Evolutionary conservation across 1,284 basidiomycete species (phyloP).

Genomic region (Leccinum solheimii): DNA sequence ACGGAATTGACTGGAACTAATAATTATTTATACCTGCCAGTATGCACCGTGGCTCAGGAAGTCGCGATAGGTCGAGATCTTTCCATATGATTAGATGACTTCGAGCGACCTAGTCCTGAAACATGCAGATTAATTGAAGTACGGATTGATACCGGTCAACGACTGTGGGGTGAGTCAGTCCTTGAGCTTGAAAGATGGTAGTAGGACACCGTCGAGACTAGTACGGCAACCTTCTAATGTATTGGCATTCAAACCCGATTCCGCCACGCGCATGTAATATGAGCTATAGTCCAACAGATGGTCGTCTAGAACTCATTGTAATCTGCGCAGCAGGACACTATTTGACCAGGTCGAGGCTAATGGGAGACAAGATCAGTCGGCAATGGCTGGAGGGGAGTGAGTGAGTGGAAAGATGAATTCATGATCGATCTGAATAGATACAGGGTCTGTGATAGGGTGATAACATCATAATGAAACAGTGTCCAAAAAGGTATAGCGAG

Average conservation of each 20-base stretch:
- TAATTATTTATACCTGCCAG: background rate
- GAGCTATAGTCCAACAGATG: background rate
- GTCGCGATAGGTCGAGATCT: background rate
- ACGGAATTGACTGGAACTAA: background rate
- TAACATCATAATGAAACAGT: slow-evolving; percentile 2
- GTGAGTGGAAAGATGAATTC: slow-evolving; percentile 1
- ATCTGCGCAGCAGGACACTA: background rate
- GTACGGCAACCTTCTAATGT: background rate
- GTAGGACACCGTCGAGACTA: background rate
- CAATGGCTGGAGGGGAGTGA: background rate
- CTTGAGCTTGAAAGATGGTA: too few relatives aligned
- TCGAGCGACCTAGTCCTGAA: too few relatives aligned
- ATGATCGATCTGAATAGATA: slow-evolving; percentile 19
- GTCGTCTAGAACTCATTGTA: background rate
- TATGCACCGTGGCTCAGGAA: background rate
- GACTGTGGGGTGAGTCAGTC: too few relatives aligned
- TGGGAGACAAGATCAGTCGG: background rate
- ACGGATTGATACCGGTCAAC: background rate
- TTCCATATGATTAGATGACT: too few relatives aligned
- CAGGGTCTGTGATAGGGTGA: slow-evolving; percentile 7
- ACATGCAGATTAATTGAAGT: too few relatives aligned
- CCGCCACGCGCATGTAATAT: too few relatives aligned
- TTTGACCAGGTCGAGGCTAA: background rate
- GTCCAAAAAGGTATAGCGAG: slow-evolving; percentile 1
- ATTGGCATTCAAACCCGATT: background rate